Conservation (phyloP, 2,329 filamentous ascomycete genomes). For the Tothia fuscella region DNA sequence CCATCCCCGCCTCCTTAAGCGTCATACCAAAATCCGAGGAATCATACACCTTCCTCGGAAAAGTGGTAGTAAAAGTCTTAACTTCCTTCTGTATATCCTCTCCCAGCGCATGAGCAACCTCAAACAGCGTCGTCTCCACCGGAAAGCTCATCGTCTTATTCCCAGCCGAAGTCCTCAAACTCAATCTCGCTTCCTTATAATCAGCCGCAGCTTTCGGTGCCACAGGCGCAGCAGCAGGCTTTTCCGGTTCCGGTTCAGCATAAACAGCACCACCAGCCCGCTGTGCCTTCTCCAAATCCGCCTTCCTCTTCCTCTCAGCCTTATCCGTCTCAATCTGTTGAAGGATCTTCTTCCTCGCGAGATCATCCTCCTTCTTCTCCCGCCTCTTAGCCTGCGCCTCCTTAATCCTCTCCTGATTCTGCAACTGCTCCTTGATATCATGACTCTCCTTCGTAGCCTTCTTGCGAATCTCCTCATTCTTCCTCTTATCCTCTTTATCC, state of each 20-base stretch:
- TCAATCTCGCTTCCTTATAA: conserved; percentile 69
- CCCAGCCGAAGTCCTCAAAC: conserved; percentile 64
- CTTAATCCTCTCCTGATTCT: conserved; percentile 82
- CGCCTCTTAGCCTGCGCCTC: conserved; percentile 75
- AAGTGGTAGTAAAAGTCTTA: conserved; percentile 70
- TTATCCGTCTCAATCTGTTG: conserved; percentile 94
- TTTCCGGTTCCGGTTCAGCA: conserved; percentile 28
- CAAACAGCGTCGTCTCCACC: conserved; percentile 83
- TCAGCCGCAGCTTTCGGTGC: conserved; percentile 53
- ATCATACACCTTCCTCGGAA: conserved; percentile 70
- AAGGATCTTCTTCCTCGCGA: conserved; percentile 79
- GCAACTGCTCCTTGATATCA: conserved; percentile 79
- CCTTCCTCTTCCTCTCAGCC: conserved; percentile 72
- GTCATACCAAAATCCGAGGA: conserved; percentile 71
- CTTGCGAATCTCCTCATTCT: conserved; percentile 72
- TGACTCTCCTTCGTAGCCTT: conserved; percentile 86
- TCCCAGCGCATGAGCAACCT: conserved; percentile 68
- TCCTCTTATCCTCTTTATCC: conserved; percentile 72
- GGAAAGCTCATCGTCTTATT: conserved; percentile 80
- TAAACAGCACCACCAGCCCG: conserved; percentile 45
- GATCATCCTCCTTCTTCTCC: conserved; percentile 76
- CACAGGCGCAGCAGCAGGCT: conserved; percentile 36
- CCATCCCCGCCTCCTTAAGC: conserved; percentile 79
- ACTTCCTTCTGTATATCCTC: conserved; percentile 59
- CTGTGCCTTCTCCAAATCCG: conserved; percentile 72